A percentile compares a stretch with the other conserved stretches of the same genome.
These are phyloP conservation scores for Diaporthe sp. DNA, from an alignment of 2,329 filamentous ascomycete species.

Conservation along the genomic window DNA sequence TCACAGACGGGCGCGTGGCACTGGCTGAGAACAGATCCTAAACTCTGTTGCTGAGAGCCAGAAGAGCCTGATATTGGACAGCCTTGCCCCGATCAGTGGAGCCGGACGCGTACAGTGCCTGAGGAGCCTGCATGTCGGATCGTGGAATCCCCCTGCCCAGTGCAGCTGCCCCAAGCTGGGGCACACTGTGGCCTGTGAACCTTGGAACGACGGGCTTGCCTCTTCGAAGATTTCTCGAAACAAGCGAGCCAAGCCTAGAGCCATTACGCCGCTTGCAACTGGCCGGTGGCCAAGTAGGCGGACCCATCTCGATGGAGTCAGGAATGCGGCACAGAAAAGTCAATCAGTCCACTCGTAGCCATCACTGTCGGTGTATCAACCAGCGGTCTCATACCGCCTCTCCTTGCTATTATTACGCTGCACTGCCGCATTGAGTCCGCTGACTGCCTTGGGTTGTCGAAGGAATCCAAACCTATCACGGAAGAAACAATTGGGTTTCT, in stretches of 20 bases:
- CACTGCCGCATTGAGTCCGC: conserved; percentile 28
- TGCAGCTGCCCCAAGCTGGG: conserved; percentile 28
- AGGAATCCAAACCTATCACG: background rate
- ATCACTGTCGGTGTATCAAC: conserved; percentile 19
- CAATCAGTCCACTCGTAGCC: conserved; percentile 16
- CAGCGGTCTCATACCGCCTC: conserved; percentile 35
- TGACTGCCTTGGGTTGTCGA: background rate
- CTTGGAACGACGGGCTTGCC: conserved; percentile 29
- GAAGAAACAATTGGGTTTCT: background rate
- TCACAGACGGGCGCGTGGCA: conserved; percentile 30
- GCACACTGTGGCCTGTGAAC: conserved; percentile 37
- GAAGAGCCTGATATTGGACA: conserved; percentile 18
- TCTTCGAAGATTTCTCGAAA: conserved; percentile 39
- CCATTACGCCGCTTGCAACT: conserved; percentile 16
- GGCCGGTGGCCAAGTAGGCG: conserved; percentile 1
- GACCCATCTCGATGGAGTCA: conserved; percentile 30
- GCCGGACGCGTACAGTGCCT: conserved; percentile 36
- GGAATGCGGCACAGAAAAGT: conserved; percentile 22
- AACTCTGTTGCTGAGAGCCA: conserved; percentile 12
- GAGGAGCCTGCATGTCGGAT: conserved; percentile 20
- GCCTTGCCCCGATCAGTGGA: conserved; percentile 36
- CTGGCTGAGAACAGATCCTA: conserved; percentile 24
- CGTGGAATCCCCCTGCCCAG: conserved; percentile 25
- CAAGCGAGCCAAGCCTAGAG: conserved; percentile 38
- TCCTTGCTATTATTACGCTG: conserved; percentile 28